Evolutionary conservation across 352 stramenopile species (phyloP).

Genomic region (Globisporangium barbulae): DNA sequence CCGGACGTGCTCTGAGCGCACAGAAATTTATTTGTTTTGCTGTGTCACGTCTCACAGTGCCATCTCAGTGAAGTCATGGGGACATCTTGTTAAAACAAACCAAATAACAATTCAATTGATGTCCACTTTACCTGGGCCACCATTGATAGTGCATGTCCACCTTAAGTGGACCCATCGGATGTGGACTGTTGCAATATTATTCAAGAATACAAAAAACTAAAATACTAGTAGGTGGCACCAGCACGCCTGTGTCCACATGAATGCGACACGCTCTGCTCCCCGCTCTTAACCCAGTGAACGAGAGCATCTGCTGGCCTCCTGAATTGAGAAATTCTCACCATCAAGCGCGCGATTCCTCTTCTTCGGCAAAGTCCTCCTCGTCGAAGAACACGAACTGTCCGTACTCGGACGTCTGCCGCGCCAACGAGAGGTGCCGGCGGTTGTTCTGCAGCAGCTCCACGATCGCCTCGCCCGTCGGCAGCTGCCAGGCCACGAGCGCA

Average conservation of each 20-base stretch:
- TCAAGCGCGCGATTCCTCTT: constrained; percentile 4
- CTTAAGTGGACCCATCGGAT: neutral
- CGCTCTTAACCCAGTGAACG: neutral
- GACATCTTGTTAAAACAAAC: neutral
- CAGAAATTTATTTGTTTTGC: no score
- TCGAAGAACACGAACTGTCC: constrained; percentile 76
- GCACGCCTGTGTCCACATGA: neutral
- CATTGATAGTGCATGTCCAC: no score
- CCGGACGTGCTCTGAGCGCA: no score
- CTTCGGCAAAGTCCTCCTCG: constrained; percentile 42
- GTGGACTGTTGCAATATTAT: neutral
- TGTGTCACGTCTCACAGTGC: no score
- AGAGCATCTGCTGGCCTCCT: no score
- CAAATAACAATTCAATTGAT: neutral
- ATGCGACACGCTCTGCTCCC: neutral
- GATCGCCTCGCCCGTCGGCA: constrained; percentile 31
- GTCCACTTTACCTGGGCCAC: neutral
- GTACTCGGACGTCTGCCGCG: constrained; percentile 65
- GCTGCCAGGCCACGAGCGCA: constrained; percentile 26
- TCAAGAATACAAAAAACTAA: constrained; percentile 1
- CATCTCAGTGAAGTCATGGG: no score
- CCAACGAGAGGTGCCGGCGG: constrained; percentile 38
- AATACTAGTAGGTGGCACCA: neutral
- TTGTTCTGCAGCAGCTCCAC: constrained; percentile 34
- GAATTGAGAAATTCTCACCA: no score